Percentiles rank a stretch among this genome's conserved stretches.
Evolutionary conservation across 2,329 filamentous ascomycete genomes (phyloP).

Genomic region (Exophiala sp.): DNA sequence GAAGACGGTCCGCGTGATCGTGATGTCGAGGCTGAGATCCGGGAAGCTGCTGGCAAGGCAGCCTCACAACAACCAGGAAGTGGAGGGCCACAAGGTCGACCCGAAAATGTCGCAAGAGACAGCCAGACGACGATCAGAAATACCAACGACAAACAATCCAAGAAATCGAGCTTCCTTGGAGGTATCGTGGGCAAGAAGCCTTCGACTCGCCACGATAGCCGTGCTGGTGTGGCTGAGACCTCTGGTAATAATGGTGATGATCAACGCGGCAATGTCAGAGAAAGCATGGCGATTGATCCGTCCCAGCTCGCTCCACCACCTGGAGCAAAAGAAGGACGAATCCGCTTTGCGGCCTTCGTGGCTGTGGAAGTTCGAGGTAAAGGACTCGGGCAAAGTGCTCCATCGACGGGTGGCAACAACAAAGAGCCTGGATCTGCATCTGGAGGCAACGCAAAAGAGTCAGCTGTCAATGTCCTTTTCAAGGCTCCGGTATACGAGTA

Average conservation of each 20-base stretch:
- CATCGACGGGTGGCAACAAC: constrained; percentile 7
- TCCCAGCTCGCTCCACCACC: constrained; percentile 12
- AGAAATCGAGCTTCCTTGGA: constrained; percentile 41
- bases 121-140: constrained; percentile 20
- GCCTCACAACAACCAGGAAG: constrained; percentile 12
- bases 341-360: constrained; percentile 73
- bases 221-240: constrained; percentile 28
- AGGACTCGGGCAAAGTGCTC: constrained; percentile 9
- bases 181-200: constrained; percentile 39
- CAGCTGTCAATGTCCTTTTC: constrained; percentile 59
- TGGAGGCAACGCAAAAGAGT: constrained; percentile 12
- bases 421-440: constrained; percentile 20
- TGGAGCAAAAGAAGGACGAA: constrained; percentile 43
- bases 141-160: constrained; percentile 32
- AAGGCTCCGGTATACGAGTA: constrained; percentile 68
- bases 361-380: constrained; percentile 71
- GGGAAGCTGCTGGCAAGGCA: constrained; percentile 23
- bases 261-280: constrained; percentile 13
- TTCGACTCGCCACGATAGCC: constrained; percentile 20
- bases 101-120: constrained; percentile 22
- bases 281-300: constrained; percentile 20
- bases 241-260: constrained; percentile 14
- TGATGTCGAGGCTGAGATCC: constrained; percentile 24
- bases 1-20: constrained; percentile 24
- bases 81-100: constrained; percentile 7